These are phyloP conservation scores for Neopestalotiopsis sp. DNA, from an alignment of 2,329 filamentous ascomycete genomes.

Conservation along the genomic window DNA sequence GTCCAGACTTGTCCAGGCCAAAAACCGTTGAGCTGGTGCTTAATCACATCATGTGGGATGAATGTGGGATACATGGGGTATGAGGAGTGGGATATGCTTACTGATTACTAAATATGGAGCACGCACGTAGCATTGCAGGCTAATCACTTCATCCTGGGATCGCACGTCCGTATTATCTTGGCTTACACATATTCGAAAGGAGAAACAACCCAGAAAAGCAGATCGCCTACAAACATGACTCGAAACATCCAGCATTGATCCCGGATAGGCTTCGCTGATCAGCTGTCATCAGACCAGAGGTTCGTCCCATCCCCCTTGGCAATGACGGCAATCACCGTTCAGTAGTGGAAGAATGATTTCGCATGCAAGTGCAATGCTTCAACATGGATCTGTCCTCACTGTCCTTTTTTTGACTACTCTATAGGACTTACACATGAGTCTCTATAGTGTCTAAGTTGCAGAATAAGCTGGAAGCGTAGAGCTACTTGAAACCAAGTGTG, in stretches of 20 bases:
- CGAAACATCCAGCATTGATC: neutral
- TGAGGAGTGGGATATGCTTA: neutral
- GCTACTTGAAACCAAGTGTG: too few relatives aligned
- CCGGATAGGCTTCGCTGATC: neutral
- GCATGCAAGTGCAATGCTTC: too few relatives aligned
- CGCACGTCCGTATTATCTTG: neutral
- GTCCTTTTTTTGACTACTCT: too few relatives aligned
- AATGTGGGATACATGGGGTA: neutral
- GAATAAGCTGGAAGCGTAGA: too few relatives aligned
- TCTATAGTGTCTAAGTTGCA: too few relatives aligned
- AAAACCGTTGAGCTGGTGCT: neutral
- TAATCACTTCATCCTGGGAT: neutral
- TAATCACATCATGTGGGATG: neutral
- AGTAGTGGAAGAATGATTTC: too few relatives aligned
- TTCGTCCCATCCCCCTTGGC: too few relatives aligned
- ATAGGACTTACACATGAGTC: too few relatives aligned
- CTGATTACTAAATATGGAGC: constrained; percentile 1
- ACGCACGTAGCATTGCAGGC: neutral
- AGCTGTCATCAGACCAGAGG: neutral
- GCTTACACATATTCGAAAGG: neutral
- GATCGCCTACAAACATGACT: neutral
- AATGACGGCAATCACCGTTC: too few relatives aligned
- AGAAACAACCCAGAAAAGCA: neutral
- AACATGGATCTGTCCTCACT: too few relatives aligned
- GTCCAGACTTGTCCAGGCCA: neutral